Percentiles rank a stretch among this genome's conserved stretches.
phyloP scores from a whole-genome alignment of 441 rosid genomes.

The Cnidoscolus chayamansa region DNA sequence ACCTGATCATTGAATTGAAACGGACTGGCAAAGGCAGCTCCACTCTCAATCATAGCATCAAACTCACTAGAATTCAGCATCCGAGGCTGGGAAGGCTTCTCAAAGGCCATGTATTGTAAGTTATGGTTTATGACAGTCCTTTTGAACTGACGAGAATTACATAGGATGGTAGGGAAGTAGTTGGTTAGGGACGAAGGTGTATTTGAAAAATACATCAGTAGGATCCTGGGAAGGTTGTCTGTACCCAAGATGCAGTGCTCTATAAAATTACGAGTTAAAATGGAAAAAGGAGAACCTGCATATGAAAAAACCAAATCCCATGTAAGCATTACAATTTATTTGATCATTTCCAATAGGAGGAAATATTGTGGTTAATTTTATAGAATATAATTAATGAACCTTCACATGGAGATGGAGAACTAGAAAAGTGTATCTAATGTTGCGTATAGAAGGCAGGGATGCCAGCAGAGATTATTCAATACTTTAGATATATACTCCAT shows the following conservation, averaged over 20 bases:
- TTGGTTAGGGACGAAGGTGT: slow-evolving; percentile 63
- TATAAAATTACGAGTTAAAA: slow-evolving; percentile 67
- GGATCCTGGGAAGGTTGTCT: slow-evolving; percentile 87
- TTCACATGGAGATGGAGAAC: neutral
- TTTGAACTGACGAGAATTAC: slow-evolving; percentile 63
- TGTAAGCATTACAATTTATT: slow-evolving; percentile 18
- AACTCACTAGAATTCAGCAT: slow-evolving; percentile 54
- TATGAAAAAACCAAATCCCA: slow-evolving; percentile 14
- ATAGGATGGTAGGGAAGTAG: slow-evolving; percentile 79
- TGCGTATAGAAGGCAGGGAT: neutral
- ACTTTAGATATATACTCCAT: neutral
- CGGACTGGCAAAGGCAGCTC: slow-evolving; percentile 77
- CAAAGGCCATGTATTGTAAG: slow-evolving; percentile 50
- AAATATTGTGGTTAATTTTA: neutral
- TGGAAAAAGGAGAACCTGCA: slow-evolving; percentile 73
- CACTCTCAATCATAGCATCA: slow-evolving; percentile 58
- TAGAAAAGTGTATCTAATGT: neutral
- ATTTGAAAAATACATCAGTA: slow-evolving; percentile 87
- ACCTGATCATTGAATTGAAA: slow-evolving; percentile 46
- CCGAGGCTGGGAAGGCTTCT: slow-evolving; percentile 38
- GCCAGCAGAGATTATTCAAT: neutral
- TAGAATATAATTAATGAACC: neutral
- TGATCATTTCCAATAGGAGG: slow-evolving; percentile 6
- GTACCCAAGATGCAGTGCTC: slow-evolving; percentile 81
- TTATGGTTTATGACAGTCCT: slow-evolving; percentile 67